Conservation (phyloP, 169 alveolate genomes). For the Cyclospora cayetanensis region DNA sequence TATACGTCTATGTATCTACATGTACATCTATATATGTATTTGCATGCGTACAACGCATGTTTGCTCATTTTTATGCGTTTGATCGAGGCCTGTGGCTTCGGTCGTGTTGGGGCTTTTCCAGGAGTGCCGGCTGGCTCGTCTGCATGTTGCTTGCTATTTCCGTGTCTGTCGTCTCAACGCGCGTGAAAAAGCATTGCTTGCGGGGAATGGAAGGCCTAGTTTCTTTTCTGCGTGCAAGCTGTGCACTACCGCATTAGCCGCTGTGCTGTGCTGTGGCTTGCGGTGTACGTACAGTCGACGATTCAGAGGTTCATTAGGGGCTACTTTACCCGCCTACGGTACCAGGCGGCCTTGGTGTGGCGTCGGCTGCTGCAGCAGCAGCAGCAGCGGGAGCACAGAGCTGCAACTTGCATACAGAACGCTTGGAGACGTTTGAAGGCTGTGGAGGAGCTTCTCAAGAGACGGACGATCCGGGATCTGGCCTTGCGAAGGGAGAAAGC, state of each 20-base stretch:
- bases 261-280: neutral
- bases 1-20: neutral
- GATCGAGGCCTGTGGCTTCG: neutral
- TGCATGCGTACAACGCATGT: neutral
- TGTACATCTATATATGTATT: neutral
- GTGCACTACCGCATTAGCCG: neutral
- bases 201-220: neutral
- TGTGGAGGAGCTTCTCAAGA: neutral
- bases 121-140: neutral
- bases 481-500: neutral
- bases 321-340: neutral
- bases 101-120: neutral
- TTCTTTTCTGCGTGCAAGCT: neutral
- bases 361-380: neutral
- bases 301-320: constrained; percentile 48
- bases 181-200: neutral
- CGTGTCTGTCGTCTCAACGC: neutral
- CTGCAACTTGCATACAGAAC: neutral
- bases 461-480: neutral
- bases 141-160: neutral
- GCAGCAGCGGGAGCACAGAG: neutral
- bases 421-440: constrained; percentile 53
- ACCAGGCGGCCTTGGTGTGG: neutral
- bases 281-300: constrained; percentile 35
- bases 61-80: neutral